Base-by-base conservation (phyloP, 2,329 filamentous ascomycete species). In the Didymella lethalis region DNA sequence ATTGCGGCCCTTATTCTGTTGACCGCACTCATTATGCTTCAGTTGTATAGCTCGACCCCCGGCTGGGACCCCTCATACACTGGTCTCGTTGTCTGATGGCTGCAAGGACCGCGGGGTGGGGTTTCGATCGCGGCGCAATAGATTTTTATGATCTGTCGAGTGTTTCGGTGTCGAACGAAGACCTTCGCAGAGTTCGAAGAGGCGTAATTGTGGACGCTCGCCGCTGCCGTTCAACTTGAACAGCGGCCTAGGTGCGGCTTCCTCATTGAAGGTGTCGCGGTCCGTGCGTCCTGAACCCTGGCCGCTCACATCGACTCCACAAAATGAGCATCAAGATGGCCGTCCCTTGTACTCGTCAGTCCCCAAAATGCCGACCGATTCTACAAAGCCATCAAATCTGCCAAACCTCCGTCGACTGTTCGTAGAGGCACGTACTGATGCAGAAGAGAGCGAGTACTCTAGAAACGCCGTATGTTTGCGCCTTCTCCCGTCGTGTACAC, bases 341-440 rank as follows among this genome's bases (percentile, higher is more conserved):
- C 25, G 50, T 32, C 10, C 4, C 28, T 51, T 16, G 10, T 28
- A 8, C 18, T 32, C 3, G 14, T 18, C 18, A 32, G 8, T 11
- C 8, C 52, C 34, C 31, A 8, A 32, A 10, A 18, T 44, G 28
- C 18, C 31, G 29, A 50, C 47, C 62, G 44, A 65, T 2, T 11
- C 34, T 5, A 7, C 16, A 32, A 44, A 84, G 81, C 73, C 91
- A 81, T 90, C 90, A 38, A 93, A 88, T 75, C 87, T 98, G 51
- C 95, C 95, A 34, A 98, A 99, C 75, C 85, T 99, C n/a, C 89
- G 95, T 49, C 90, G 95, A 14, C 88, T 99, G 60, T 98, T 99
- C 74, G 94, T 97, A 52, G 94, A 98, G 80, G 91, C 94, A 31
- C 86, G 95, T 58, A 93, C 92, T 3, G 94, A 98, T 73, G 89